phyloP scores from a whole-genome alignment of 106 monocot species.

The Triglochin maritima region DNA sequence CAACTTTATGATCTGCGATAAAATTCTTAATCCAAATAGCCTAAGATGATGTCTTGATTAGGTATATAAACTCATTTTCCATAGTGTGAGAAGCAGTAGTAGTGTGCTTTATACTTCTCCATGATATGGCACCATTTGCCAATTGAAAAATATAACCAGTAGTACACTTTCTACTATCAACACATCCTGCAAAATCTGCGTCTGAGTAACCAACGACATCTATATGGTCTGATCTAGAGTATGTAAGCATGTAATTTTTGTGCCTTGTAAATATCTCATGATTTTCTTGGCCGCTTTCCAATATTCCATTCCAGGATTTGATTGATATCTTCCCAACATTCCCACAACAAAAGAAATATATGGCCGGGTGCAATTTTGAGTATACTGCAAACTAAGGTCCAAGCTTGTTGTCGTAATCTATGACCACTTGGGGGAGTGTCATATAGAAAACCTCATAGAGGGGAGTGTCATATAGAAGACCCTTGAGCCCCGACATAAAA shows the following conservation, averaged over 20 bases:
- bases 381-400: neutral
- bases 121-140: neutral
- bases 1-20: neutral
- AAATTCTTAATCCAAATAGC: conserved; percentile 5
- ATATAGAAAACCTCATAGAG: no score
- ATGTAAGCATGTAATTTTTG: neutral
- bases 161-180: neutral
- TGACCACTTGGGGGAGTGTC: no score
- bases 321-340: neutral
- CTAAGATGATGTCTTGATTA: neutral
- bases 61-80: neutral
- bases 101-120: neutral
- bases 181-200: neutral
- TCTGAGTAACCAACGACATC: neutral
- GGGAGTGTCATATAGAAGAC: no score
- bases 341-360: neutral
- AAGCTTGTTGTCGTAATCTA: no score
- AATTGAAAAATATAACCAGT: neutral
- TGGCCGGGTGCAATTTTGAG: neutral
- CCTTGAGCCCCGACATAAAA: no score
- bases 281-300: neutral
- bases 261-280: neutral
- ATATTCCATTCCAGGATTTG: neutral
- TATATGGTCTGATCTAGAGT: neutral
- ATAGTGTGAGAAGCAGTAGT: neutral